These are phyloP conservation scores for Teratosphaeria epicoccoides DNA, from an alignment of 2,329 filamentous ascomycete genomes.

Conservation along the genomic window DNA sequence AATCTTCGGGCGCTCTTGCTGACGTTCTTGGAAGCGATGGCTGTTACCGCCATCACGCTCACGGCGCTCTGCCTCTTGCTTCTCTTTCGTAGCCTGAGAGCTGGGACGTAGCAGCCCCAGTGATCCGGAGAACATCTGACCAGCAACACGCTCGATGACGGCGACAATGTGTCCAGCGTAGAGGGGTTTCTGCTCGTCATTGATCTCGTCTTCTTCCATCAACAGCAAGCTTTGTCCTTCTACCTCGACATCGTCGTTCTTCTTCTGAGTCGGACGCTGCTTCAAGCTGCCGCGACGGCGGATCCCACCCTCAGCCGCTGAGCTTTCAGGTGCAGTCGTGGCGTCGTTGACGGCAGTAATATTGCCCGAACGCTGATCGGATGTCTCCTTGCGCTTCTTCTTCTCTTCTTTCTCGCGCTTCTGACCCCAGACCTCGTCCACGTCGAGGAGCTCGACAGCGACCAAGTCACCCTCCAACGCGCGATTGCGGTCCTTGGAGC, in stretches of 20 bases:
- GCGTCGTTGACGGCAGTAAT: conserved; percentile 55
- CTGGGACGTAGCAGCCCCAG: conserved; percentile 88
- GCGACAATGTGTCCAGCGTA: conserved; percentile 96
- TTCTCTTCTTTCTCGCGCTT: conserved; percentile 99
- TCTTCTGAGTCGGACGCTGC: conserved; percentile 96
- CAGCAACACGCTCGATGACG: conserved; percentile 90
- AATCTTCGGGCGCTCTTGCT: conserved; percentile 97
- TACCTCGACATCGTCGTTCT: conserved; percentile 98
- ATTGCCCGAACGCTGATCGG: conserved; percentile 72
- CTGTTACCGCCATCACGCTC: conserved; percentile 71
- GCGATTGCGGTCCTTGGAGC: conserved; percentile 96
- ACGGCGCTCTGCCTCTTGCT: conserved; percentile 92
- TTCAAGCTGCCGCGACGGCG: conserved; percentile 88
- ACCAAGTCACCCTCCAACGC: conserved; percentile 93
- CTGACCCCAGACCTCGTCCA: conserved; percentile 96
- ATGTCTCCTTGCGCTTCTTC: conserved; percentile 99
- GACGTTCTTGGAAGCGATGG: conserved; percentile 62
- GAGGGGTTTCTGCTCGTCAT: conserved; percentile 92
- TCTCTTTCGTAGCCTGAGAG: conserved; percentile 98
- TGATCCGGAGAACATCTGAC: conserved; percentile 96
- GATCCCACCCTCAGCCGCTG: conserved; percentile 68
- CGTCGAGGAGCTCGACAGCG: conserved; percentile 88
- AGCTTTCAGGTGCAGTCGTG: conserved; percentile 47
- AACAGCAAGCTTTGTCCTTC: conserved; percentile 94
- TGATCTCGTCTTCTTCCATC: conserved; percentile 97